Conservation (phyloP, 768 basidiomycete species). For the Leucocoprinus birnbaumii region DNA sequence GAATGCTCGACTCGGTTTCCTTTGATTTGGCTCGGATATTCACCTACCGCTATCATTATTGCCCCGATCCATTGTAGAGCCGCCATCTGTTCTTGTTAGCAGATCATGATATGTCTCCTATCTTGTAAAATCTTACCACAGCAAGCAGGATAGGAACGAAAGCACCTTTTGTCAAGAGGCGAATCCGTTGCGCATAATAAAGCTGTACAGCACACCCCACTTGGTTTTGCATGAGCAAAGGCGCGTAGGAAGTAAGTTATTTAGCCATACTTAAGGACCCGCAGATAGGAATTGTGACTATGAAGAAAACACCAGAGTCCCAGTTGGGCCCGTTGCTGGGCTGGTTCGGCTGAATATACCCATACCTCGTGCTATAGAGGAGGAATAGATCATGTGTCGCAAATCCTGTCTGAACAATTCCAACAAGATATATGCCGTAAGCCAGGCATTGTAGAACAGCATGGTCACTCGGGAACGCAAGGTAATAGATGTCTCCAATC, state of each 20-base stretch:
- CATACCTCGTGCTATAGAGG: slow-evolving; percentile 3
- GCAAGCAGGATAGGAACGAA: background rate
- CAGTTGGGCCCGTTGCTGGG: background rate
- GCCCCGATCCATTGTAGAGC: slow-evolving; percentile 2
- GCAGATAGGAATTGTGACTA: slow-evolving; percentile 6
- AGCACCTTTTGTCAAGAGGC: background rate
- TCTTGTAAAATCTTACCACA: background rate
- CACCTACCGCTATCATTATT: slow-evolving; percentile 1
- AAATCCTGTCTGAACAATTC: slow-evolving; percentile 8
- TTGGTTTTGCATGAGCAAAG: background rate
- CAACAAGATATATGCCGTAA: slow-evolving; percentile 5
- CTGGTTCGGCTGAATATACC: background rate
- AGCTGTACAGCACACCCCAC: background rate
- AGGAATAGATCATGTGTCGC: slow-evolving; percentile 1
- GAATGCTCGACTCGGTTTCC: background rate
- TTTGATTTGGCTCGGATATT: background rate
- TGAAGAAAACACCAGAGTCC: slow-evolving; percentile 1
- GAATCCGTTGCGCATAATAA: slow-evolving; percentile 3
- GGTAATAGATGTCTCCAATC: slow-evolving; percentile 11
- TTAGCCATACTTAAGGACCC: background rate
- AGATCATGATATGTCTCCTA: background rate
- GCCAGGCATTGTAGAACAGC: slow-evolving; percentile 6
- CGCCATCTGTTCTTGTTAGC: background rate
- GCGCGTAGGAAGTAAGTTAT: background rate
- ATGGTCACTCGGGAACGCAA: slow-evolving; percentile 11